phyloP scores from a whole-genome alignment of 1,284 basidiomycete species.

The Bondarzewia mesenterica region DNA sequence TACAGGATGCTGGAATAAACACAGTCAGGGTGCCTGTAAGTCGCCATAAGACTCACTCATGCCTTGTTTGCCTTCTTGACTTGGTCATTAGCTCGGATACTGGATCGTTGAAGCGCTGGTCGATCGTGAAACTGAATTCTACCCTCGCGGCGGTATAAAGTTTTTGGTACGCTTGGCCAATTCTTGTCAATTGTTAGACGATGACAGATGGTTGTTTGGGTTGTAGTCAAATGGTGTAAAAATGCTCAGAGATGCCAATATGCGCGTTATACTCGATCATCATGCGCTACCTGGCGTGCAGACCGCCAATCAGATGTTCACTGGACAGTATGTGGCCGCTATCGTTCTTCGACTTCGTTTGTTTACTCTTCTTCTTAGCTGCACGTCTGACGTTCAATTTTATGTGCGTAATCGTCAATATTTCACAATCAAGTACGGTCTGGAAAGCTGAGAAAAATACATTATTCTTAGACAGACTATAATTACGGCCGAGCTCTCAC shows the following conservation, averaged over 20 bases:
- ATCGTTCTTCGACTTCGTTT: background rate
- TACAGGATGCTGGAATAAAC: constrained; percentile 53
- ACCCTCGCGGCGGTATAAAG: constrained; percentile 58
- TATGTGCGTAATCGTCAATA: constrained; percentile 54
- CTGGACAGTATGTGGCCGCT: constrained; percentile 42
- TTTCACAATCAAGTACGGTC: too few species aligned
- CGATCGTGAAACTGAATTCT: constrained; percentile 50
- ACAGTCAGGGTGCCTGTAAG: constrained; percentile 68
- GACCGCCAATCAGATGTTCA: constrained; percentile 49
- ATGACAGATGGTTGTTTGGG: background rate
- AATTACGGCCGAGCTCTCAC: constrained; percentile 71
- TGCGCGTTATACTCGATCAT: constrained; percentile 63
- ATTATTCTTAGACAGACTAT: constrained; percentile 48
- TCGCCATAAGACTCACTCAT: background rate
- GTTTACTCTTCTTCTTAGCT: constrained; percentile 27
- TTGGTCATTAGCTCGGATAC: constrained; percentile 56
- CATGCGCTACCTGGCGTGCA: constrained; percentile 73
- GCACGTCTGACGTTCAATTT: constrained; percentile 63
- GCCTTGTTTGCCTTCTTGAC: background rate
- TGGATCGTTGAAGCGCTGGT: constrained; percentile 75
- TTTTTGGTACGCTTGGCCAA: constrained; percentile 46
- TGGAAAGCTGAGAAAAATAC: too few species aligned
- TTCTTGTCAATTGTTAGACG: background rate
- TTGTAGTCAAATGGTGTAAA: constrained; percentile 49
- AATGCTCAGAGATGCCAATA: constrained; percentile 53